Base-by-base conservation (phyloP, 2,329 filamentous ascomycete genomes). In the Apiospora hydei region DNA sequence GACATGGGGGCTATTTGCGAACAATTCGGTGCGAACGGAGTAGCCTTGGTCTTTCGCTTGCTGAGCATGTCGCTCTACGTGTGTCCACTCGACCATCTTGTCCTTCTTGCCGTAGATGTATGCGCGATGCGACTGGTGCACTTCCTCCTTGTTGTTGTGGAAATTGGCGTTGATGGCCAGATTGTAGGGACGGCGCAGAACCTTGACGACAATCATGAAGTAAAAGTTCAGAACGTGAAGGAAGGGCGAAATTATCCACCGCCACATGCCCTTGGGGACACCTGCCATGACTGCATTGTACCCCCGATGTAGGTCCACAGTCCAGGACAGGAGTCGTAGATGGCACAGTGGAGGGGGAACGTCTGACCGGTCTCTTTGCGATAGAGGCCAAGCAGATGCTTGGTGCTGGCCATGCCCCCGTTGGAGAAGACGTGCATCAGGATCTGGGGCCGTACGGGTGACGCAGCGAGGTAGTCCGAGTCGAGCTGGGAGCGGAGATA, bases 91-190 rank as follows among this genome's bases (percentile, higher is more conserved):
- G 6, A 90, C 84, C 73, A 89, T 81, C 47, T 75, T 72, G 76
- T 90, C 88, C 1, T 78, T 82, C 47, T 82, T 80, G 14, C 86
- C 84, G 72, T 89, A 90, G 24, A 90, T 73, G 73, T 90, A 90
- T n/a, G 83, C 80, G 47, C 88, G 81, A 26, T 83, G 80, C 4
- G 80, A 81, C 77, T 88, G 86, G 44, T 76, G 77, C 14, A 75
- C 77, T 67, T 83, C 77, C 47, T 79, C 74, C 10, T 72, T 70
- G 67, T 82, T 77, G 69, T 85, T 86, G 71, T 85, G 80, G 68
- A 80, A 80, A 71, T 78, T 77, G 24, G 77, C 82, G 73, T 83
- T 83, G 70, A 73, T 76, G 11, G 84, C 76, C 8, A 71, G 75
- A 71, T 74, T 80, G 43, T 81, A 73, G 4, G 77, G 73, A 78